Base-by-base conservation (phyloP, 441 rosid genomes). In the Rhodomyrtus psidioides region DNA sequence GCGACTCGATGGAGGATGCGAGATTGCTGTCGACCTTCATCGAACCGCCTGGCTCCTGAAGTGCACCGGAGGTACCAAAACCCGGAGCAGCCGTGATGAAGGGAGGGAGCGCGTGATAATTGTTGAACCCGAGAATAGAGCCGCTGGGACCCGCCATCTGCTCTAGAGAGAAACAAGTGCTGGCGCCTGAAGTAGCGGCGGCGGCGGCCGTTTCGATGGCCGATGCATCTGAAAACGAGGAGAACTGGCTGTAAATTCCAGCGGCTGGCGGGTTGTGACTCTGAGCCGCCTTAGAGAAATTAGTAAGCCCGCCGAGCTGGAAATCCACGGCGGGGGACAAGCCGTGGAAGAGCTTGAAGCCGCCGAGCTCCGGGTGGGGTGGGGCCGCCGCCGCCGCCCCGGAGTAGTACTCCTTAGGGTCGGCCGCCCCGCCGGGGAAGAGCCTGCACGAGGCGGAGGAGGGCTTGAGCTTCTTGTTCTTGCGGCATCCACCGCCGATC, bases 401-500 rank as follows among this genome's bases (percentile, higher is more conserved):
- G n/a, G 79, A 70, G 79, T 19, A 70, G 79, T 70, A 70, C 8
- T 70, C 79, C 49, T 70, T 70, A 39, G 79, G 5, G 92, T 92
- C 27, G 89, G 89, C 86, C 89, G 87, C 21, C 88, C 92, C 89
- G 84, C 89, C 91, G 75, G 85, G 65, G 6, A 93, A 90, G 53
- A 89, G 86, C 82, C 91, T 85, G 24, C 92, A 86, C 55, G 95
- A 93, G 79, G 94, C 91, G 51, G 95, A 92, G 79, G 94, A 91
- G 9, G 89, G 83, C 86, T 91, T 94, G 13, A 92, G 84, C 91
- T 93, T 96, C 94, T 95, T 96, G 87, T 91, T 95, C 90, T 95
- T 97, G 83, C 98, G 92, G 86, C 96, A 97, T 56, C 98, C 98
- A 1, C 99, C 98, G 24, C 99, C 99, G 84, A 96, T 91, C 5